These are phyloP conservation scores for Nakazawaea wickerhamii DNA, from an alignment of 805 yeast genomes.

Conservation along the genomic window DNA sequence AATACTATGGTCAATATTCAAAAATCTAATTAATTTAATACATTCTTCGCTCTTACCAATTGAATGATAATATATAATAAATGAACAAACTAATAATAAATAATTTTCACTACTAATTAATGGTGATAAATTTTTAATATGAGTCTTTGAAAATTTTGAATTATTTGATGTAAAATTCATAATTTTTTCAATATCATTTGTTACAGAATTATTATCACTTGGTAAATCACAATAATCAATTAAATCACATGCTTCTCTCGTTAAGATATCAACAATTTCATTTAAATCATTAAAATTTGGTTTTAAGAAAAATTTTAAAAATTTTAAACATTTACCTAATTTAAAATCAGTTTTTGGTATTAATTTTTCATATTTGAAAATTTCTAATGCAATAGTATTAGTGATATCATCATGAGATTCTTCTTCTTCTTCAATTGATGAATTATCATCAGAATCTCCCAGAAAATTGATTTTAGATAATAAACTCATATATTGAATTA, in stretches of 20 bases:
- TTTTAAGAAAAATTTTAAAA: constrained; percentile 23
- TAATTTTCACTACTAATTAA: constrained; percentile 25
- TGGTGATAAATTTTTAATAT: not conserved
- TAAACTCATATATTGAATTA: constrained; percentile 3
- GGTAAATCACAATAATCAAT: constrained; percentile 15
- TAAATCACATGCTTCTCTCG: constrained; percentile 21
- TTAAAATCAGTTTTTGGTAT: constrained; percentile 24
- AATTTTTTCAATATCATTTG: constrained; percentile 10
- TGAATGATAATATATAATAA: constrained; percentile 24
- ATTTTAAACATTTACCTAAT: constrained; percentile 22
- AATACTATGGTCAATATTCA: constrained; percentile 17
- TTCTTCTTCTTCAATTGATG: constrained; percentile 9
- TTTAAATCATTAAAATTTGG: constrained; percentile 18
- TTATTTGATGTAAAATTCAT: not conserved
- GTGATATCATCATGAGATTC: constrained; percentile 12
- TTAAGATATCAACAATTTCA: constrained; percentile 9
- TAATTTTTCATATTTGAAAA: constrained; percentile 11
- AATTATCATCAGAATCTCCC: not conserved
- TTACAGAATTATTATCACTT: constrained; percentile 1
- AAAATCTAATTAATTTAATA: constrained; percentile 20
- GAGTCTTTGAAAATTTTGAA: not conserved
- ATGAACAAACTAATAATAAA: constrained; percentile 24
- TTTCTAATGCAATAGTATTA: constrained; percentile 14
- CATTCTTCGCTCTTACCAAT: constrained; percentile 18
- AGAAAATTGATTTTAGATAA: not conserved